These are phyloP conservation scores for Guillardia theta DNA, from an alignment of 78 protist species.

Conservation along the genomic window DNA sequence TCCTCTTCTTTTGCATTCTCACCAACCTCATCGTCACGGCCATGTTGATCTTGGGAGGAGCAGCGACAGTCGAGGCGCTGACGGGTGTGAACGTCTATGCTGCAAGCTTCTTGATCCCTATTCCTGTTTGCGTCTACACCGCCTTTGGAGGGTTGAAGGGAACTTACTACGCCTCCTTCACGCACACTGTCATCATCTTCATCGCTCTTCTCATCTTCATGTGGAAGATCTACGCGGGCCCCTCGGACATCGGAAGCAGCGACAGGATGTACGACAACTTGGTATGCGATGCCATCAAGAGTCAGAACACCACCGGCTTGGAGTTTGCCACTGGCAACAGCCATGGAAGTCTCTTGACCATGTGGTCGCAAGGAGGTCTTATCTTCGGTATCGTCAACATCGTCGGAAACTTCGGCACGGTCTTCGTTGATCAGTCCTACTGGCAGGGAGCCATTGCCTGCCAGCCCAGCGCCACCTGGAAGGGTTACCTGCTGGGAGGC, in stretches of 20 bases:
- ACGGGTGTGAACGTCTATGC: neutral
- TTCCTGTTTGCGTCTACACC: slow-evolving; percentile 16
- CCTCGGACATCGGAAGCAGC: neutral
- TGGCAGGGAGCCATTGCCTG: slow-evolving; percentile 56
- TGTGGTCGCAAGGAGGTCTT: slow-evolving; percentile 28
- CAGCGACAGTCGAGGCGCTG: neutral
- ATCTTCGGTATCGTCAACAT: slow-evolving; percentile 54
- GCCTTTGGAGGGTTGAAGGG: neutral
- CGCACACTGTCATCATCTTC: neutral
- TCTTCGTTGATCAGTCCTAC: slow-evolving; percentile 53
- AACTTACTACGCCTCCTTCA: slow-evolving; percentile 10
- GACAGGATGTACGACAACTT: neutral
- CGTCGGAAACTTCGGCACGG: slow-evolving; percentile 12
- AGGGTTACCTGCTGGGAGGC: slow-evolving; percentile 52
- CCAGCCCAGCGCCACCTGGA: neutral
- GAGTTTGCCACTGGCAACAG: neutral
- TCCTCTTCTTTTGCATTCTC: neutral
- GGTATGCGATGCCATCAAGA: neutral
- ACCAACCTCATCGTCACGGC: slow-evolving; percentile 45
- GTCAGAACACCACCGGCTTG: neutral
- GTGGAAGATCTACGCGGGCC: neutral
- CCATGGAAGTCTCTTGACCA: neutral
- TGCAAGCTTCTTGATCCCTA: slow-evolving; percentile 1
- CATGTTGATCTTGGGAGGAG: slow-evolving; percentile 49
- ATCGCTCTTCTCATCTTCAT: neutral